Conservation (phyloP, 1,284 basidiomycete genomes). For the Cutaneotrichosporon curvatum region DNA sequence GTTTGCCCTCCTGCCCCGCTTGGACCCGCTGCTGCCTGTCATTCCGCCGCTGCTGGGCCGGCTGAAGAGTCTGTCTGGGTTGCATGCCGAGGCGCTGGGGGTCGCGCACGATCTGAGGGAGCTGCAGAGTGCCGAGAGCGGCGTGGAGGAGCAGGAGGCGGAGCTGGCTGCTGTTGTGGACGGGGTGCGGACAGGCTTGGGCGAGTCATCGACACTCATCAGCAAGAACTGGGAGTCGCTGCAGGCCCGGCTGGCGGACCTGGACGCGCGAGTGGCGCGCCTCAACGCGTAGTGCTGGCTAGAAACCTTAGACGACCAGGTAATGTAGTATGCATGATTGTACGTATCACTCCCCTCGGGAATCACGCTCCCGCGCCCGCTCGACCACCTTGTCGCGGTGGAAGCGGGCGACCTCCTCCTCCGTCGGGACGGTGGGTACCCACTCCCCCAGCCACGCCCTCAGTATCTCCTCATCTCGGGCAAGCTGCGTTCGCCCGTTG, state of each 20-base stretch:
- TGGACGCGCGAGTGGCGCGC: constrained; percentile 49
- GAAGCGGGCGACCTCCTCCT: constrained; percentile 31
- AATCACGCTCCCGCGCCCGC: constrained; percentile 1
- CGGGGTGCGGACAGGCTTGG: constrained; percentile 64
- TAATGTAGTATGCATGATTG: too few relatives aligned
- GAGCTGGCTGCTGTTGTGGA: constrained; percentile 64
- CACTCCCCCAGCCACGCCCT: constrained; percentile 60
- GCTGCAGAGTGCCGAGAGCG: constrained; percentile 65
- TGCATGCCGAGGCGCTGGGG: constrained; percentile 74
- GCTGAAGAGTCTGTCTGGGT: constrained; percentile 68
- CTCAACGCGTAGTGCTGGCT: constrained; percentile 11
- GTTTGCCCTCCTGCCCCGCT: constrained; percentile 68
- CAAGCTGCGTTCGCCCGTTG: constrained; percentile 27
- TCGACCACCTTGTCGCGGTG: background rate
- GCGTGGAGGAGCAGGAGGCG: constrained; percentile 56
- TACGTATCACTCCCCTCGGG: too few relatives aligned
- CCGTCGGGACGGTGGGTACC: constrained; percentile 57
- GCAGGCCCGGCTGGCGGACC: constrained; percentile 51
- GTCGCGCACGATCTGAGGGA: constrained; percentile 56
- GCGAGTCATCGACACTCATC: constrained; percentile 64
- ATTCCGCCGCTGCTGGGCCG: constrained; percentile 85
- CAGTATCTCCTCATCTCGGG: constrained; percentile 51
- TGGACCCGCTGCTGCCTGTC: constrained; percentile 80
- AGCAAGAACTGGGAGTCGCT: constrained; percentile 61
- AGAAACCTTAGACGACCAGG: too few relatives aligned